Evolutionary conservation across 2,329 filamentous ascomycete species (phyloP).

Genomic region (Fusarium duplospermum): DNA sequence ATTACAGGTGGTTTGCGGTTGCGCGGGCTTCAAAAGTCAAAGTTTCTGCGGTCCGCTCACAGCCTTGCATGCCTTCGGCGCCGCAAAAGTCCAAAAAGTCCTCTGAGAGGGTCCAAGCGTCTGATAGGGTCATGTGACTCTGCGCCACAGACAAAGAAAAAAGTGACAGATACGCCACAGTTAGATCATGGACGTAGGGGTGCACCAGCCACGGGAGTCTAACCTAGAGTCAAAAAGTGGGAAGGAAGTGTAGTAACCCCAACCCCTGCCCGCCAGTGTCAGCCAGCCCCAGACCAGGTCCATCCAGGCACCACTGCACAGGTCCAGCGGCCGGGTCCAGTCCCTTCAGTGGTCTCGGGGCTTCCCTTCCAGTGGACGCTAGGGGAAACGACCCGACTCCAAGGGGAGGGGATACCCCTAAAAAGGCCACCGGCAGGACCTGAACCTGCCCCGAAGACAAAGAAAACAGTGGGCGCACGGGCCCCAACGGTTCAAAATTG

Average conservation of each 20-base stretch:
- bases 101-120: slow-evolving; percentile 32
- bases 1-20: slow-evolving; percentile 2
- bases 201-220: slow-evolving; percentile 7
- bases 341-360: slow-evolving; percentile 8
- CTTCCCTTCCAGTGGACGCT: slow-evolving; percentile 29
- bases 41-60: slow-evolving; percentile 23
- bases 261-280: slow-evolving; percentile 13
- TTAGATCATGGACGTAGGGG: not conserved
- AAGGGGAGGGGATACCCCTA: slow-evolving; percentile 27
- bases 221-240: slow-evolving; percentile 8
- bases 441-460: not conserved
- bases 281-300: not conserved
- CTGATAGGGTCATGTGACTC: slow-evolving; percentile 40
- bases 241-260: slow-evolving; percentile 9
- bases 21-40: not conserved
- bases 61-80: slow-evolving; percentile 45
- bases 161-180: not conserved
- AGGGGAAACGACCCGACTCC: slow-evolving; percentile 35
- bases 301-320: not conserved
- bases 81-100: slow-evolving; percentile 38
- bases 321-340: not conserved
- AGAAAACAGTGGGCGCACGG: slow-evolving; percentile 36
- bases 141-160: slow-evolving; percentile 8
- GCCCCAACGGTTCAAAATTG: slow-evolving; percentile 39
- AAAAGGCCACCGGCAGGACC: slow-evolving; percentile 12